Percentiles rank a stretch among this genome's conserved stretches.
Conservation (phyloP, 1,284 basidiomycete genomes). For the Cryptococcus sp. region DNA sequence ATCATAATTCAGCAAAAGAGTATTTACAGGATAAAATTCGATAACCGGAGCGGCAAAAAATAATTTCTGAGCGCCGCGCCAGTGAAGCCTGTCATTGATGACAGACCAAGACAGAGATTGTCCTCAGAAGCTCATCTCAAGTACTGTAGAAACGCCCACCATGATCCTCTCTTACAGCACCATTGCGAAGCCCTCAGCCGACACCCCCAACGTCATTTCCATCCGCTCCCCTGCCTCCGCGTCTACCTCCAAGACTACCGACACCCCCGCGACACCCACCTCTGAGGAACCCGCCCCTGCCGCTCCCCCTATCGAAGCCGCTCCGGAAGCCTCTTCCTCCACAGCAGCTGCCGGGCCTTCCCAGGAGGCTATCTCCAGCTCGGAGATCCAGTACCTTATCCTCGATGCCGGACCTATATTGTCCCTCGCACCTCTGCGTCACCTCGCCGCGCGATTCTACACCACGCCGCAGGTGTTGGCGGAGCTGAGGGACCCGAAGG, state of each 20-base stretch:
- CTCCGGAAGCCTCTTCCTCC: not conserved
- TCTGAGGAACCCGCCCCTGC: not conserved
- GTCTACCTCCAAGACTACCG: not conserved
- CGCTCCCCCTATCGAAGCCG: not conserved
- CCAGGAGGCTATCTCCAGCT: not conserved
- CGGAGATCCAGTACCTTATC: constrained; percentile 66
- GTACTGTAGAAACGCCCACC: too few species aligned
- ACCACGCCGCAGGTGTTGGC: constrained; percentile 85
- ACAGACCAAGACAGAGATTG: too few species aligned
- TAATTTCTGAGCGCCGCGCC: not conserved
- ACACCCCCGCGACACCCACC: not conserved
- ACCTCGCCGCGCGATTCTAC: constrained; percentile 73
- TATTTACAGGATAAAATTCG: too few species aligned
- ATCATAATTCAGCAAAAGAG: too few species aligned
- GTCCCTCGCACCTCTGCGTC: constrained; percentile 76
- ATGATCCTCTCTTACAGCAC: constrained; percentile 38
- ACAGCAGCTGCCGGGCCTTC: not conserved
- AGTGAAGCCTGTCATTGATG: not conserved
- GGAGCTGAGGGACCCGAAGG: constrained; percentile 81
- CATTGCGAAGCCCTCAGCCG: constrained; percentile 20
- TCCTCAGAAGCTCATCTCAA: too few species aligned
- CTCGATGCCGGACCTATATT: constrained; percentile 90
- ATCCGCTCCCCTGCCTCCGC: constrained; percentile 11
- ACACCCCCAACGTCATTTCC: constrained; percentile 16
- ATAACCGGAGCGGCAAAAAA: not conserved